These are phyloP conservation scores for Aspergillus sclerotiicarbonarius DNA, from an alignment of 495 filamentous ascomycete species.

Conservation along the genomic window DNA sequence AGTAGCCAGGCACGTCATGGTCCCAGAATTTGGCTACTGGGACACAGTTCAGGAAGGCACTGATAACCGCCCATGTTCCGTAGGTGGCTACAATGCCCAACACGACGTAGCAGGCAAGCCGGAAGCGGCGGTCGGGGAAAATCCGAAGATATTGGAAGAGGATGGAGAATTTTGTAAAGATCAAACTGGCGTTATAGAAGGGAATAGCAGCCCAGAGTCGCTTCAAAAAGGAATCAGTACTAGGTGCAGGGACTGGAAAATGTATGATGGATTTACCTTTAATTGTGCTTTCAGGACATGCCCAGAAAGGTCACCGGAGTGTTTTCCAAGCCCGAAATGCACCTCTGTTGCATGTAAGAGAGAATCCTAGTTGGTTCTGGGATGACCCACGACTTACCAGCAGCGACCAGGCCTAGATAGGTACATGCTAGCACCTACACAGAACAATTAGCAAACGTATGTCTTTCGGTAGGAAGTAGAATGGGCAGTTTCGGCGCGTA, in stretches of 20 bases:
- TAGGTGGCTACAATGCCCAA: constrained; percentile 36
- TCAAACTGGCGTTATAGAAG: constrained; percentile 41
- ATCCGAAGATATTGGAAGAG: constrained; percentile 50
- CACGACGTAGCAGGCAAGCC: constrained; percentile 30
- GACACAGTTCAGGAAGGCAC: constrained; percentile 51
- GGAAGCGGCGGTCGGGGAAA: constrained; percentile 37
- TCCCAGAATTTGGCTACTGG: constrained; percentile 56
- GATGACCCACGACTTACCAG: constrained; percentile 24
- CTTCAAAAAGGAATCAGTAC: constrained; percentile 13
- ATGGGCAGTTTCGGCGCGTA: constrained; percentile 8
- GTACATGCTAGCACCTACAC: constrained; percentile 27
- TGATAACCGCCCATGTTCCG: constrained; percentile 38
- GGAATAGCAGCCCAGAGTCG: constrained; percentile 41
- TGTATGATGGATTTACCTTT: constrained; percentile 23
- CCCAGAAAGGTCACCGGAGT: constrained; percentile 20
- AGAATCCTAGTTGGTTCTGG: neutral
- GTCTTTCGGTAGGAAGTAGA: neutral
- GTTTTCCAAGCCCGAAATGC: constrained; percentile 32
- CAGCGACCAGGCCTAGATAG: constrained; percentile 34
- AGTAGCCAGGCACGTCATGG: constrained; percentile 45
- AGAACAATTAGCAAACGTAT: constrained; percentile 2
- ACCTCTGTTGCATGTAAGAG: constrained; percentile 23
- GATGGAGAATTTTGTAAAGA: constrained; percentile 46
- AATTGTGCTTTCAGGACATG: constrained; percentile 26
- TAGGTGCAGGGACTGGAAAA: neutral